A percentile compares a stretch with the other conserved stretches of the same genome.
phyloP scores from a whole-genome alignment of 176 grass and related monocot genomes.

The Triticum aestivum region IWGSC_CS_RefSeq_v2.1 NC_057814.1:576920125-576920624 shows the following conservation, averaged over 20 bases:
- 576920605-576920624: too few species aligned
- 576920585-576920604: not conserved
- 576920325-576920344: not conserved
- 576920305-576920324: not conserved
- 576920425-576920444: too few species aligned
- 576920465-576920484: not conserved
- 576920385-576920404: slow-evolving; percentile 92
- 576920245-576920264: not conserved
- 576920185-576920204: not conserved
- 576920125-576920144: not conserved
- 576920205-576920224: not conserved
- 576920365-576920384: slow-evolving; percentile 56
- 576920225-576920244: not conserved
- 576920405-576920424: slow-evolving; percentile 45
- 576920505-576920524: not conserved
- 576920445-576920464: too few species aligned
- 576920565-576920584: not conserved
- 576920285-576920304: not conserved
- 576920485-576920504: not conserved
- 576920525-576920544: not conserved
- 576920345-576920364: not conserved
- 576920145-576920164: not conserved
- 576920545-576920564: not conserved
- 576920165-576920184: not conserved
- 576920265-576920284: not conserved